These are phyloP conservation scores for Chamaenerion angustifolium DNA, from an alignment of 345 rosid species.

Conservation along the genomic window DNA sequence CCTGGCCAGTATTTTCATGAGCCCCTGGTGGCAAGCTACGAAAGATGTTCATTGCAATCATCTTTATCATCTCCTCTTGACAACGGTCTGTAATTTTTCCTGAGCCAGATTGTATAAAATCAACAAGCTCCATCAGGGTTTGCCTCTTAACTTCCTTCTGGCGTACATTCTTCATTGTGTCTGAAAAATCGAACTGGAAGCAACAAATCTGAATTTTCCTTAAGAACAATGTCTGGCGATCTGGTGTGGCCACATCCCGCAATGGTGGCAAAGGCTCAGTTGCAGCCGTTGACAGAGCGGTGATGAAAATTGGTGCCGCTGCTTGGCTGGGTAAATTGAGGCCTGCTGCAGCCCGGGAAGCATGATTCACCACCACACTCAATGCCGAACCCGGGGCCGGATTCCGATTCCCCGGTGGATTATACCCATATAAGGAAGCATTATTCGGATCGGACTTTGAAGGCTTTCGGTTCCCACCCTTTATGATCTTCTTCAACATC, in stretches of 20 bases:
- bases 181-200: slow-evolving; percentile 29
- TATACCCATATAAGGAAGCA: not conserved
- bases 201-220: slow-evolving; percentile 40
- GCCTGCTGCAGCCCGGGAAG: slow-evolving; percentile 20
- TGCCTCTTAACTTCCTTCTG: slow-evolving; percentile 43
- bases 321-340: not conserved
- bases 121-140: slow-evolving; percentile 37
- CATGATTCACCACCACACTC: slow-evolving; percentile 31
- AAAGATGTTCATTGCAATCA: slow-evolving; percentile 35
- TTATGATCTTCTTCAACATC: slow-evolving; percentile 6
- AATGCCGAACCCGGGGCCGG: slow-evolving; percentile 14
- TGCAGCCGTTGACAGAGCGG: slow-evolving; percentile 17
- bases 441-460: not conserved
- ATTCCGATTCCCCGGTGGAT: slow-evolving; percentile 8
- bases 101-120: slow-evolving; percentile 38
- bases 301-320: not conserved
- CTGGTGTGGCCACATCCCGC: slow-evolving; percentile 28
- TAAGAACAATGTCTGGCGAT: slow-evolving; percentile 25
- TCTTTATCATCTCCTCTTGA: slow-evolving; percentile 33
- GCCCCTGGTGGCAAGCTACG: slow-evolving; percentile 38
- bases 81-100: slow-evolving; percentile 28
- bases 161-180: slow-evolving; percentile 12
- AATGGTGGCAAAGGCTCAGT: slow-evolving; percentile 28
- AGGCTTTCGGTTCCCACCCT: slow-evolving; percentile 1
- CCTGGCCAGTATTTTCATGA: slow-evolving; percentile 39